These are phyloP conservation scores for Cutaneotrichosporon curvatum DNA, from an alignment of 1,284 basidiomycete species.

Conservation along the genomic window DNA sequence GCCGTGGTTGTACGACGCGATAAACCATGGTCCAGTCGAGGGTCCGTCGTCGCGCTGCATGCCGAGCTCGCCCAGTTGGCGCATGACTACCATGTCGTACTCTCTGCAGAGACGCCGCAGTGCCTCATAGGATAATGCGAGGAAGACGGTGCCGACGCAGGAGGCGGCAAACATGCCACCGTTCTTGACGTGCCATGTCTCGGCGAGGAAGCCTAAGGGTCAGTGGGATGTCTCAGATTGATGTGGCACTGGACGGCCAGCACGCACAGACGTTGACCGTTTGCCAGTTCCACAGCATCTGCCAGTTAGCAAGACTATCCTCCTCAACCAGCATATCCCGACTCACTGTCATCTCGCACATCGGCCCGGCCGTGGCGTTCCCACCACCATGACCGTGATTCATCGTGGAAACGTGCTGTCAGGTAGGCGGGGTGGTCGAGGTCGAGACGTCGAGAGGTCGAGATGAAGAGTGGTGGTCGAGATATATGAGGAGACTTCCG, in stretches of 20 bases:
- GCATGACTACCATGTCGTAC: constrained; percentile 18
- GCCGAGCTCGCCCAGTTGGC: not conserved
- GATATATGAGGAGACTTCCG: too few species aligned
- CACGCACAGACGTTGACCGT: constrained; percentile 23
- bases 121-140: constrained; percentile 21
- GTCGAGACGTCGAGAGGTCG: too few species aligned
- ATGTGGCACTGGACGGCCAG: not conserved
- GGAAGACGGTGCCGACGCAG: constrained; percentile 22
- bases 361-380: not conserved
- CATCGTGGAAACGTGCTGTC: not conserved
- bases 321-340: too few species aligned
- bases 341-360: constrained; percentile 4
- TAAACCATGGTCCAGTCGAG: too few species aligned
- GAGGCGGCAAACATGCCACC: constrained; percentile 25
- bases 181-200: constrained; percentile 25
- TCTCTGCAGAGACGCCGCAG: constrained; percentile 14
- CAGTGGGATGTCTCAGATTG: not conserved
- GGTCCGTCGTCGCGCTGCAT: too few species aligned
- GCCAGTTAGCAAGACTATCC: not conserved
- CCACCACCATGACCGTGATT: not conserved
- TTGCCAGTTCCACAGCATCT: constrained; percentile 37
- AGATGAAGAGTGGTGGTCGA: too few species aligned
- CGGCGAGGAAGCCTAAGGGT: constrained; percentile 23
- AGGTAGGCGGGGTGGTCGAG: too few species aligned
- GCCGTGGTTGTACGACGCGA: not conserved